Percentiles rank a stretch among this genome's conserved stretches.
Evolutionary conservation across 176 grass and related monocot species (phyloP).

Genomic region (Ampelocalamus luodianensis): DNA sequence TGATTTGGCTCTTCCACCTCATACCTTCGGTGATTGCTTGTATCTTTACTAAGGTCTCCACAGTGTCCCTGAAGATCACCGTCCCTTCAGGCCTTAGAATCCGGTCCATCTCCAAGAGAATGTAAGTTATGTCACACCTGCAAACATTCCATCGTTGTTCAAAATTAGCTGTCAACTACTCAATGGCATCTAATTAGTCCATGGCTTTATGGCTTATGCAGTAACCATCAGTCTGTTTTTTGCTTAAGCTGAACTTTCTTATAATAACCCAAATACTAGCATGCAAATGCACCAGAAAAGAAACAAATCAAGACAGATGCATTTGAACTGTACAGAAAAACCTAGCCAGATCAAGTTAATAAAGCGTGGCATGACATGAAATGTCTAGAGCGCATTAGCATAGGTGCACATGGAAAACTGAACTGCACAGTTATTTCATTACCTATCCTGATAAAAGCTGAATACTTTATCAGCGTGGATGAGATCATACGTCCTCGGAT

Average conservation of each 20-base stretch:
- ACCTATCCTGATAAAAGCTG: constrained; percentile 69
- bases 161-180: not conserved
- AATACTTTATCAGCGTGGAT: constrained; percentile 79
- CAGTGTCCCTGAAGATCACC: constrained; percentile 65
- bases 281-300: not conserved
- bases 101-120: constrained; percentile 79
- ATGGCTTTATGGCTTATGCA: not conserved
- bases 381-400: not conserved
- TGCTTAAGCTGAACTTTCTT: not conserved
- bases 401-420: not conserved
- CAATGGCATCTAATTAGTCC: not conserved
- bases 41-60: constrained; percentile 62
- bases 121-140: constrained; percentile 75
- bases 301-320: not conserved
- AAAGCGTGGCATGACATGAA: not conserved
- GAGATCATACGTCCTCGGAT: constrained; percentile 87
- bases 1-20: constrained; percentile 79
- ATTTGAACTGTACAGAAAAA: constrained; percentile 2
- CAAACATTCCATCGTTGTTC: not conserved
- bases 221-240: not conserved
- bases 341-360: not conserved
- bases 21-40: constrained; percentile 58
- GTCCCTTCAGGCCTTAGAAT: constrained; percentile 79
- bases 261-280: not conserved
- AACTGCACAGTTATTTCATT: constrained; percentile 21